Evolutionary conservation across 2,329 filamentous ascomycete species (phyloP).

Genomic region (Penicillium hesseltinei): DNA sequence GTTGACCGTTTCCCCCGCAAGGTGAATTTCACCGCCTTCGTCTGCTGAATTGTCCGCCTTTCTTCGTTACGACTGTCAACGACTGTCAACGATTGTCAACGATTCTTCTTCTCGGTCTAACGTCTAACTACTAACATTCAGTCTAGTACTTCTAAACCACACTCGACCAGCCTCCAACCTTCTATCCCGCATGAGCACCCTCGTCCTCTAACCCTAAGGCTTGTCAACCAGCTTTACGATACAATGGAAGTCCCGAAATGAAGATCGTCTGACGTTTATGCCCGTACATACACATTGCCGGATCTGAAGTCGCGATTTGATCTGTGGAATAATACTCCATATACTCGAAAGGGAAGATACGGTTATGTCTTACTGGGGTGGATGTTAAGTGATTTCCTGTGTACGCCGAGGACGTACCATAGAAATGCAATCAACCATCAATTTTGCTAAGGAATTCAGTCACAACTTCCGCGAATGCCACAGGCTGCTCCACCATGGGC

Average conservation of each 20-base stretch:
- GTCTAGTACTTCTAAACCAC: not conserved
- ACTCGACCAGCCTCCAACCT: not conserved
- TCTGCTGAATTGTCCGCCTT: not conserved
- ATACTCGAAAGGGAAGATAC: not conserved
- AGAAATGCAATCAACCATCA: constrained; percentile 19
- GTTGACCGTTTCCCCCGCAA: constrained; percentile 12
- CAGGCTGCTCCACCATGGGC: constrained; percentile 76
- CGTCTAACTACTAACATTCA: no score
- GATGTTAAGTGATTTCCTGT: not conserved
- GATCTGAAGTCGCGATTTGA: not conserved
- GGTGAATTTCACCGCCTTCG: constrained; percentile 3
- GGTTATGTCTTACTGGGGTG: not conserved
- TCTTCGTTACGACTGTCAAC: no score
- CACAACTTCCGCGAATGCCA: constrained; percentile 65
- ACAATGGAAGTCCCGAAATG: not conserved
- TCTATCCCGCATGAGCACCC: not conserved
- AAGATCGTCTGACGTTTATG: not conserved
- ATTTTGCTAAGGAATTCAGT: constrained; percentile 52
- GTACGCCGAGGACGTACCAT: no score
- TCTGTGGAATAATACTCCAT: not conserved
- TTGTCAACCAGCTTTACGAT: not conserved
- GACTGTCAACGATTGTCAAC: not conserved
- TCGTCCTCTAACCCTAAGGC: not conserved
- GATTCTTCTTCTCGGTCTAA: no score
- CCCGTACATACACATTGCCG: not conserved